These are phyloP conservation scores for Xerocomus spinulosus DNA, from an alignment of 768 basidiomycete genomes.

Conservation along the genomic window DNA sequence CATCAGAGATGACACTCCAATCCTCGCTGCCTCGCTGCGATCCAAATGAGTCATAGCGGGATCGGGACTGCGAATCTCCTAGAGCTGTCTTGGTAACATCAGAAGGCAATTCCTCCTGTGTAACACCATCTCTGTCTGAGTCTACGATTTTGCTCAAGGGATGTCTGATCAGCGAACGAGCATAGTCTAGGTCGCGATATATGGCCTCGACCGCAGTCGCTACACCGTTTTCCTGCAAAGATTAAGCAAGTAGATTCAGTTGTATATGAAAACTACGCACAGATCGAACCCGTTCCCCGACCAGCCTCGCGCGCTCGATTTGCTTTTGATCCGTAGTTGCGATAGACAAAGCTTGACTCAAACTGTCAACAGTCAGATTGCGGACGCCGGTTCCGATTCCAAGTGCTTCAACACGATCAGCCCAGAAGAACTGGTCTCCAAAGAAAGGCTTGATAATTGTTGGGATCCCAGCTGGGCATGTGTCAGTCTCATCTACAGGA, in stretches of 20 bases:
- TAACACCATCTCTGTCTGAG: conserved; percentile 5
- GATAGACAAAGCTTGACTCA: conserved; percentile 71
- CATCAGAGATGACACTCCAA: conserved; percentile 85
- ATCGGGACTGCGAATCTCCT: conserved; percentile 35
- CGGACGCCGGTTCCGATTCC: conserved; percentile 86
- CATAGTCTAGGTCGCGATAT: conserved; percentile 95
- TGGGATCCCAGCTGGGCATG: conserved; percentile 71
- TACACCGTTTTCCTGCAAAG: conserved; percentile 87
- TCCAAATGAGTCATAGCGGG: conserved; percentile 53
- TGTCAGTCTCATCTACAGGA: conserved; percentile 3
- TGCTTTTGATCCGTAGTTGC: conserved; percentile 90
- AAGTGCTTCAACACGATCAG: conserved; percentile 94
- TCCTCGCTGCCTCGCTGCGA: conserved; percentile 67
- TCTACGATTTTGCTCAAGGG: conserved; percentile 25
- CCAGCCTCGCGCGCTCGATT: conserved; percentile 73
- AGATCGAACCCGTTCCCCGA: conserved; percentile 84
- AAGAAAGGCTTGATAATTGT: conserved; percentile 98
- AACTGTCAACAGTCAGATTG: conserved; percentile 74
- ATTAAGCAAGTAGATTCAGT: neutral
- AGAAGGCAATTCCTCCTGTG: conserved; percentile 34
- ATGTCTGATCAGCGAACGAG: conserved; percentile 78
- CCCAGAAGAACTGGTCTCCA: conserved; percentile 97
- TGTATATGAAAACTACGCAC: conserved; percentile 38
- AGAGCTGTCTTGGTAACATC: conserved; percentile 24
- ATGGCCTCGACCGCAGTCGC: conserved; percentile 90